Conservation (phyloP, 176 grass and related monocot species). For the Dactylis glomerata region DNA sequence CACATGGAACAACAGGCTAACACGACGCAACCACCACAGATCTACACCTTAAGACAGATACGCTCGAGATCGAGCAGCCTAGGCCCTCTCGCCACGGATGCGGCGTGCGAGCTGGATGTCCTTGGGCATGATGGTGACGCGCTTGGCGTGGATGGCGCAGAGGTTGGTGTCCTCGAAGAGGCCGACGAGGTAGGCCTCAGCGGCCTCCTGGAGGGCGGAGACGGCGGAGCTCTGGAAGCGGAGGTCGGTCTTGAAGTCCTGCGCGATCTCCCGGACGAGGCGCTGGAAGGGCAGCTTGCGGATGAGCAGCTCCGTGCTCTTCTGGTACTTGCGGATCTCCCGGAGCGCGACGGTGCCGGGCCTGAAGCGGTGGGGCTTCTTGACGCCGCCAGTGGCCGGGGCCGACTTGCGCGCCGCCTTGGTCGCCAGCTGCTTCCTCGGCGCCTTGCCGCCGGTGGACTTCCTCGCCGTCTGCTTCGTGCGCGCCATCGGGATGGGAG, state of each 20-base stretch:
- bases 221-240: constrained; percentile 64
- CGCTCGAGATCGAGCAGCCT: neutral
- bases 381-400: constrained; percentile 51
- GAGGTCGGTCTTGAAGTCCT: constrained; percentile 78
- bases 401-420: constrained; percentile 66
- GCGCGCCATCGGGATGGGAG: constrained; percentile 37
- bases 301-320: constrained; percentile 72
- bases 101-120: constrained; percentile 81
- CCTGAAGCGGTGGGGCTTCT: constrained; percentile 74
- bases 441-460: constrained; percentile 66
- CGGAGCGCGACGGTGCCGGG: constrained; percentile 64
- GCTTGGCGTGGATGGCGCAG: constrained; percentile 86
- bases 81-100: constrained; percentile 38
- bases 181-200: constrained; percentile 58
- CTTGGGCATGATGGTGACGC: constrained; percentile 89
- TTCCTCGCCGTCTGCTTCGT: constrained; percentile 71
- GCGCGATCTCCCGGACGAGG: constrained; percentile 55
- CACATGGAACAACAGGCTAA: too few species aligned
- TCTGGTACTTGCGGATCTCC: constrained; percentile 77
- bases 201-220: constrained; percentile 61
- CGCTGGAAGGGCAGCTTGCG: constrained; percentile 72
- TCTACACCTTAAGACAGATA: too few species aligned
- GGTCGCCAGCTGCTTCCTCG: constrained; percentile 56
- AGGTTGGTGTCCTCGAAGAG: constrained; percentile 89
- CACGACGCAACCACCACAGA: too few species aligned